Conservation (phyloP, 2,329 filamentous ascomycete species). For the Sporothrix pseudoabietina region DNA sequence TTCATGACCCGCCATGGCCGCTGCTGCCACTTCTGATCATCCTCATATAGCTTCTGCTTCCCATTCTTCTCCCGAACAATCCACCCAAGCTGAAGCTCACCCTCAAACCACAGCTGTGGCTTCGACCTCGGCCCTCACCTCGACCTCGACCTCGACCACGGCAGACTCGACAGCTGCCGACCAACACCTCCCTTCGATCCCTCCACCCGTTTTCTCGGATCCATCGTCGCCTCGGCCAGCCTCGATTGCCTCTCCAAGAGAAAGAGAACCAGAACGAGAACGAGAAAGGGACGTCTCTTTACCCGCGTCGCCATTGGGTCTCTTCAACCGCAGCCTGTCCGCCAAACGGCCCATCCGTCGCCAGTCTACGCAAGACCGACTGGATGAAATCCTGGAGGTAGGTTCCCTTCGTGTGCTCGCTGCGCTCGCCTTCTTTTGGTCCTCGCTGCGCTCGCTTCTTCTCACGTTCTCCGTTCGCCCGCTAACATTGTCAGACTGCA, state of each 20-base stretch:
- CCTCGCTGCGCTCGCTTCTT: not conserved
- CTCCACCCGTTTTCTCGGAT: conserved; percentile 7
- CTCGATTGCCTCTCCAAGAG: not conserved
- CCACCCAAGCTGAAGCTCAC: not conserved
- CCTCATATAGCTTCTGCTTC: conserved; percentile 10
- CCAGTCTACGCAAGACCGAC: conserved; percentile 40
- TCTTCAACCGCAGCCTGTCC: conserved; percentile 20
- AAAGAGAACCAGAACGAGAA: not conserved
- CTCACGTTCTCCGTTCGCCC: not conserved
- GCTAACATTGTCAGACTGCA: conserved; percentile 35
- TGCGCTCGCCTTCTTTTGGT: not conserved
- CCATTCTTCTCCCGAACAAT: not conserved
- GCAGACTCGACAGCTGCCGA: not conserved
- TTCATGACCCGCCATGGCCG: conserved; percentile 18
- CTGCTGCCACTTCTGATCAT: conserved; percentile 11
- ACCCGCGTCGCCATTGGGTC: not conserved
- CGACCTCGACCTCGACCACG: not conserved
- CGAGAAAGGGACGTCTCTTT: not conserved
- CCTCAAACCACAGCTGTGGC: not conserved
- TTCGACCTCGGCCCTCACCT: not conserved
- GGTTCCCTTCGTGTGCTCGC: not conserved
- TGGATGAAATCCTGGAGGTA: conserved; percentile 43
- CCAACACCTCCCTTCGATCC: not conserved
- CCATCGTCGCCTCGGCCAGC: not conserved
- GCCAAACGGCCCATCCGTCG: conserved; percentile 32